Evolutionary conservation across 2,329 filamentous ascomycete genomes (phyloP).

Genomic region (Hyphodiscus sp.): DNA sequence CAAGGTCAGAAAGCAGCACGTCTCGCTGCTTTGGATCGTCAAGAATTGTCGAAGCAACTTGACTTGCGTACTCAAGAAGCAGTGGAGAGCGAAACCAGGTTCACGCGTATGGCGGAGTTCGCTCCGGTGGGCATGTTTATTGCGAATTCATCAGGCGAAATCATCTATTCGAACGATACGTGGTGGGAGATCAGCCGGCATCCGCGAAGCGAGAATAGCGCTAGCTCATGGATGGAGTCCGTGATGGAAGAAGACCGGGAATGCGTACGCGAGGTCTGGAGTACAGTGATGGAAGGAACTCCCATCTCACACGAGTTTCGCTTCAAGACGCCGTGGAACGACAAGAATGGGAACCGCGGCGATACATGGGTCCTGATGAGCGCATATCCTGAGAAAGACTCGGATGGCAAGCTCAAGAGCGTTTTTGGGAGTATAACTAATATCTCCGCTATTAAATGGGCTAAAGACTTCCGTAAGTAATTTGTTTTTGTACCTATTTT

Average conservation of each 20-base stretch:
- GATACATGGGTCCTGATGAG: constrained; percentile 76
- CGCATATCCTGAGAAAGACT: constrained; percentile 65
- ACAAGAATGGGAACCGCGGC: constrained; percentile 50
- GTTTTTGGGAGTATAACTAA: constrained; percentile 80
- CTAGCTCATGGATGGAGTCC: constrained; percentile 65
- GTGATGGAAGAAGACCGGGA: constrained; percentile 60
- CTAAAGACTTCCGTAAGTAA: constrained; percentile 35
- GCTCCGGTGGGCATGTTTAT: constrained; percentile 83
- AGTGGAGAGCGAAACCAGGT: constrained; percentile 66
- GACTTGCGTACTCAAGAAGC: constrained; percentile 57
- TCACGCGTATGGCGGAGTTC: constrained; percentile 79
- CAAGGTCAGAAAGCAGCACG: constrained; percentile 67
- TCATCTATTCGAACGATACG: constrained; percentile 77
- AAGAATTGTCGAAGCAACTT: constrained; percentile 70
- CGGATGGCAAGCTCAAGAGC: constrained; percentile 59
- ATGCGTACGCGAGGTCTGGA: constrained; percentile 55
- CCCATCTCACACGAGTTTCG: constrained; percentile 67
- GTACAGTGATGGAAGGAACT: constrained; percentile 52
- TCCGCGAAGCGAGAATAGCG: constrained; percentile 49
- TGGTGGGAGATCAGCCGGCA: constrained; percentile 65
- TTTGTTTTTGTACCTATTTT: too few relatives aligned
- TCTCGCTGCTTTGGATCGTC: constrained; percentile 68
- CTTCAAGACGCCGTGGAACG: constrained; percentile 62
- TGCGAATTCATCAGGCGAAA: constrained; percentile 61
- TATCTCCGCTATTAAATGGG: constrained; percentile 80